A percentile compares a stretch with the other conserved stretches of the same genome.
phyloP scores from a whole-genome alignment of 495 filamentous ascomycete species.

The Aspergillus bridgeri region DNA sequence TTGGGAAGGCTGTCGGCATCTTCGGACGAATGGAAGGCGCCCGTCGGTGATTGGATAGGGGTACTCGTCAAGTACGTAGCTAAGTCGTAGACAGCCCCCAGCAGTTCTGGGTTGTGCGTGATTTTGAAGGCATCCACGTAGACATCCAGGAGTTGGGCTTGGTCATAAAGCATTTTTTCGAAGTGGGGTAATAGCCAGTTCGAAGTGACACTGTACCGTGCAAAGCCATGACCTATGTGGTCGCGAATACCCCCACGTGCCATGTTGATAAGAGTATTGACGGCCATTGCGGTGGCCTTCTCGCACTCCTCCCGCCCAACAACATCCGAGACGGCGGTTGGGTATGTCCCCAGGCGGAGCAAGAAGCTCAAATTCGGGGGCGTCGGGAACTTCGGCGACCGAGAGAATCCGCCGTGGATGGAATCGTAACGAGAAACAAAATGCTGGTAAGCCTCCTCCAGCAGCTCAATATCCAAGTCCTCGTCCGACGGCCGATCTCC shows the following conservation, averaged over 20 bases:
- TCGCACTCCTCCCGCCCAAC: slow-evolving; percentile 76
- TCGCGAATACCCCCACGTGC: slow-evolving; percentile 85
- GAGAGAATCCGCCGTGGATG: slow-evolving; percentile 70
- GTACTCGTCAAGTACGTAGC: slow-evolving; percentile 71
- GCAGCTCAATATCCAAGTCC: slow-evolving; percentile 78
- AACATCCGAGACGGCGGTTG: slow-evolving; percentile 72
- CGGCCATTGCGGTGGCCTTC: slow-evolving; percentile 74
- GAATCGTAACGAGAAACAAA: slow-evolving; percentile 77
- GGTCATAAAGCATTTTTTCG: slow-evolving; percentile 98
- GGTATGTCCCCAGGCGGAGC: slow-evolving; percentile 70
- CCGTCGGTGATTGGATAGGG: slow-evolving; percentile 60
- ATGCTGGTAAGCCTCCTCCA: slow-evolving; percentile 85
- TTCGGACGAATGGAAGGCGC: slow-evolving; percentile 86
- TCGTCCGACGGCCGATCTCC: slow-evolving; percentile 55
- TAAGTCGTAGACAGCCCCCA: slow-evolving; percentile 78
- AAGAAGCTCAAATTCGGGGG: slow-evolving; percentile 82
- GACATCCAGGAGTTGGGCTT: slow-evolving; percentile 79
- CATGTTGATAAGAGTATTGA: slow-evolving; percentile 78
- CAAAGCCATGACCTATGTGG: slow-evolving; percentile 88
- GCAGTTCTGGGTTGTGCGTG: slow-evolving; percentile 64
- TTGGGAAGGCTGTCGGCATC: slow-evolving; percentile 85
- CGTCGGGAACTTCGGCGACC: slow-evolving; percentile 85
- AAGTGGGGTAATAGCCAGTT: slow-evolving; percentile 95
- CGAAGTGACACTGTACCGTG: slow-evolving; percentile 82
- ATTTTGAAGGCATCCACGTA: slow-evolving; percentile 87